Percentiles rank a stretch among this genome's conserved stretches.
These are phyloP conservation scores for Pythium apleroticum DNA, from an alignment of 352 stramenopile species.

Conservation along the genomic window DNA sequence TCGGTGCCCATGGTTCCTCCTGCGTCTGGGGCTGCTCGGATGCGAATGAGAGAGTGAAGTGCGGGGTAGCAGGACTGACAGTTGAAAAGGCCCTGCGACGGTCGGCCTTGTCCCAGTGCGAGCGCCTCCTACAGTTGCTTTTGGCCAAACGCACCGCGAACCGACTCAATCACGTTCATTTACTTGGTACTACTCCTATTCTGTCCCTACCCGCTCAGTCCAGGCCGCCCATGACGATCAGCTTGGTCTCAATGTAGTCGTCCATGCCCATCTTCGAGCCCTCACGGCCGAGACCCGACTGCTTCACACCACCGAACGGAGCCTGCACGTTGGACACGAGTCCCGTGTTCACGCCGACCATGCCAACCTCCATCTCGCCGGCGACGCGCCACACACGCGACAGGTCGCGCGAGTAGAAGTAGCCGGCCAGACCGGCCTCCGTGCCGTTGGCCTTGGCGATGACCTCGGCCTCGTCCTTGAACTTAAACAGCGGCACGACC, in stretches of 20 bases:
- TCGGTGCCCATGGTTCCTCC: background rate
- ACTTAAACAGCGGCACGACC: slow-evolving; percentile 92
- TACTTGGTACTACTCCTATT: background rate
- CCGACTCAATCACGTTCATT: slow-evolving; percentile 3
- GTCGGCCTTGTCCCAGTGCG: background rate
- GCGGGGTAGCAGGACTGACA: background rate
- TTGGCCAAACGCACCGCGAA: background rate
- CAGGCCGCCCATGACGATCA: slow-evolving; percentile 86
- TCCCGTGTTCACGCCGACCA: slow-evolving; percentile 94
- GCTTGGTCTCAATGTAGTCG: slow-evolving; percentile 98
- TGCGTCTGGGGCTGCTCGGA: background rate
- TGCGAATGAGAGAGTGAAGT: background rate
- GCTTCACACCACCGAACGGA: slow-evolving; percentile 89
- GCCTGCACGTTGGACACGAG: slow-evolving; percentile 86
- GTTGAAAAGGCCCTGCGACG: background rate
- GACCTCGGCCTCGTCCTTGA: slow-evolving; percentile 95
- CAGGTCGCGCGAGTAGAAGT: slow-evolving; percentile 94
- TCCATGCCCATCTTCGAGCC: slow-evolving; percentile 88
- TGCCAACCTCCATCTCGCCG: slow-evolving; percentile 89
- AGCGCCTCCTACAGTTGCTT: background rate
- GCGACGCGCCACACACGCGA: slow-evolving; percentile 88
- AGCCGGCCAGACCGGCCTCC: slow-evolving; percentile 90
- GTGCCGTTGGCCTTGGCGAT: slow-evolving; percentile 93
- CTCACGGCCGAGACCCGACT: slow-evolving; percentile 89
- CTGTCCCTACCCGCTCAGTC: slow-evolving; percentile 15